Conservation (phyloP, 208 protist genomes). For the Trypanosoma caninum region DNA sequence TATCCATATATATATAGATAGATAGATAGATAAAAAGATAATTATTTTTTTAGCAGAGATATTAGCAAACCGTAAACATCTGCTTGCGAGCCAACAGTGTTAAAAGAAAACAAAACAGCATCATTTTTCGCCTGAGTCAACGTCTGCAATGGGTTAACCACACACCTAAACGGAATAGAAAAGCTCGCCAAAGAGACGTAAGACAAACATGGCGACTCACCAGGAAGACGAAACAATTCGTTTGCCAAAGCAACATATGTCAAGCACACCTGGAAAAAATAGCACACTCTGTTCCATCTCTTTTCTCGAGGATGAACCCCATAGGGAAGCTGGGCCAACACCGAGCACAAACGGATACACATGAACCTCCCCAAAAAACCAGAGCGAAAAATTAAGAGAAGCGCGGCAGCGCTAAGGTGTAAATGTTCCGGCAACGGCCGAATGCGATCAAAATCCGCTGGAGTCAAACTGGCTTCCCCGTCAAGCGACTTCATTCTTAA, state of each 20-base stretch:
- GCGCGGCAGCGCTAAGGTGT: not conserved
- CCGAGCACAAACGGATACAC: not conserved
- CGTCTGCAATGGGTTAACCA: too few relatives aligned
- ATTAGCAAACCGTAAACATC: too few relatives aligned
- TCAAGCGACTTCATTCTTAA: not conserved
- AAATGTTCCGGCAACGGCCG: not conserved
- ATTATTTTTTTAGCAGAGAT: too few relatives aligned
- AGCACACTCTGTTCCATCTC: not conserved
- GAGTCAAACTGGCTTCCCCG: not conserved
- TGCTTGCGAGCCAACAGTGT: too few relatives aligned
- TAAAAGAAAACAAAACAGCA: not conserved
- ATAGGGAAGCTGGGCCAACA: not conserved
- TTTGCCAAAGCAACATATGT: conserved; percentile 10
- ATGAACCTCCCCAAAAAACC: not conserved
- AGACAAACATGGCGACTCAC: not conserved
- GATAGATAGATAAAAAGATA: too few relatives aligned
- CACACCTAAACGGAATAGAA: not conserved
- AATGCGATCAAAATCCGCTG: not conserved
- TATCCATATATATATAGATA: too few relatives aligned
- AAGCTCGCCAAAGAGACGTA: not conserved
- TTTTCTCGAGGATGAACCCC: not conserved
- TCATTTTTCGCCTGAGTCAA: too few relatives aligned
- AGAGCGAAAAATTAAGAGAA: conserved; percentile 2
- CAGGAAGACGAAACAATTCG: not conserved
- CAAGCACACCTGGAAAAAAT: not conserved